These are phyloP conservation scores for Dothiorella sarmentorum DNA, from an alignment of 2,329 filamentous ascomycete species.

Conservation along the genomic window DNA sequence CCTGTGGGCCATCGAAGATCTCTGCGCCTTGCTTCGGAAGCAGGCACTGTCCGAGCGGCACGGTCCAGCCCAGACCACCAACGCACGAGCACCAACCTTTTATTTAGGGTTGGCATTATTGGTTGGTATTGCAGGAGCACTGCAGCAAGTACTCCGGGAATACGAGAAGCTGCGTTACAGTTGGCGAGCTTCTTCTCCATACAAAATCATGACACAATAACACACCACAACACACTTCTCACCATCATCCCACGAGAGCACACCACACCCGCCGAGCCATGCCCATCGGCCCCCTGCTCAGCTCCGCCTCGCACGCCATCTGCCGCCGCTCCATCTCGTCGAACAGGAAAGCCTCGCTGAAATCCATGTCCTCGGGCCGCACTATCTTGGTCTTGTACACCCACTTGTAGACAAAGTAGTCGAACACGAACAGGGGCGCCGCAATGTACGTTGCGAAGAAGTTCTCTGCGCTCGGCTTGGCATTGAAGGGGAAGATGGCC, in stretches of 20 bases:
- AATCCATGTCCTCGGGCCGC: slow-evolving; percentile 15
- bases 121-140: neutral
- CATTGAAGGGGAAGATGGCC: slow-evolving; percentile 43
- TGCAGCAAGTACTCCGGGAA: neutral
- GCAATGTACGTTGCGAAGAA: slow-evolving; percentile 51
- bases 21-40: neutral
- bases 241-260: slow-evolving; percentile 5
- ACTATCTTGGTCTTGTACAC: slow-evolving; percentile 16
- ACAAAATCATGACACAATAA: neutral
- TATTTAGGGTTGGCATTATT: neutral
- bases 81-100: neutral
- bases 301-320: neutral
- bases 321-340: slow-evolving; percentile 12
- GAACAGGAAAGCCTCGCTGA: slow-evolving; percentile 13
- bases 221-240: neutral
- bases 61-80: too few relatives aligned
- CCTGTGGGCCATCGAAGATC: slow-evolving; percentile 1
- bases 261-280: neutral
- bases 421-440: slow-evolving; percentile 19
- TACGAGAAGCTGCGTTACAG: slow-evolving; percentile 1
- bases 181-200: neutral
- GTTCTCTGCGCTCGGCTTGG: slow-evolving; percentile 32
- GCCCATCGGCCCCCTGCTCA: neutral
- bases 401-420: slow-evolving; percentile 19
- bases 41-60: too few relatives aligned